These are phyloP conservation scores for Verticillium nonalfalfae DNA, from an alignment of 2,329 filamentous ascomycete species.

Conservation along the genomic window DNA sequence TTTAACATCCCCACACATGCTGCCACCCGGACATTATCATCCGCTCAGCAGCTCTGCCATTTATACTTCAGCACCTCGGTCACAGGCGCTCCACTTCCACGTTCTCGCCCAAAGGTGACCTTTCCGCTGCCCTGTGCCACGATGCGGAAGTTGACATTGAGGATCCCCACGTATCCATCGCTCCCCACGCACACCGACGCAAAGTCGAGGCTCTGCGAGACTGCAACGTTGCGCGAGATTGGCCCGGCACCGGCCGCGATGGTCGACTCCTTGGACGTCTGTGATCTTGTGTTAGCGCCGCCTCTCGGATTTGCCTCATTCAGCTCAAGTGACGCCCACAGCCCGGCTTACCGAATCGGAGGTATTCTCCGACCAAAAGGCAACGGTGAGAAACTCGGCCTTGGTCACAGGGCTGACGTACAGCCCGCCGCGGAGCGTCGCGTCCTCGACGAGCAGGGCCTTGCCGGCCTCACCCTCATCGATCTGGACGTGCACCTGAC, in stretches of 20 bases:
- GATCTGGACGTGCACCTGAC: conserved; percentile 7
- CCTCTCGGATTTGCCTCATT: neutral
- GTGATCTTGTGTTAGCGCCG: neutral
- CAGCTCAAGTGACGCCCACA: neutral
- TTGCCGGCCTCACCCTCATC: conserved; percentile 6
- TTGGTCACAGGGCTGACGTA: conserved; percentile 6
- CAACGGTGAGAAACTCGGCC: conserved; percentile 6
- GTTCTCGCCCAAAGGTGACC: conserved; percentile 8
- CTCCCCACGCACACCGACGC: conserved; percentile 7
- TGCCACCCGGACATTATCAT: neutral
- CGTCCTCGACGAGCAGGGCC: conserved; percentile 6
- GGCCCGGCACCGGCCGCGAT: conserved; percentile 1
- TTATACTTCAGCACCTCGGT: conserved; percentile 7
- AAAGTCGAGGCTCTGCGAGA: conserved; percentile 5
- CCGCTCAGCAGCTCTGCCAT: conserved; percentile 5
- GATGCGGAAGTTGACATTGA: conserved; percentile 12
- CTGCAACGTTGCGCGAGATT: conserved; percentile 5
- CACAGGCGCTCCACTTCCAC: conserved; percentile 2
- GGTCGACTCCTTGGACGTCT: conserved; percentile 5
- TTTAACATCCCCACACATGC: neutral
- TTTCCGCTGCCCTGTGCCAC: conserved; percentile 4
- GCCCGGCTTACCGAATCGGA: conserved; percentile 4
- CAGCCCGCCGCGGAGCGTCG: conserved; percentile 4
- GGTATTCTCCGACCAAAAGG: conserved; percentile 7
- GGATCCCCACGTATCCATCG: conserved; percentile 10